Base-by-base conservation (phyloP, 495 filamentous ascomycete genomes). In the Neurospora sp. region DNA sequence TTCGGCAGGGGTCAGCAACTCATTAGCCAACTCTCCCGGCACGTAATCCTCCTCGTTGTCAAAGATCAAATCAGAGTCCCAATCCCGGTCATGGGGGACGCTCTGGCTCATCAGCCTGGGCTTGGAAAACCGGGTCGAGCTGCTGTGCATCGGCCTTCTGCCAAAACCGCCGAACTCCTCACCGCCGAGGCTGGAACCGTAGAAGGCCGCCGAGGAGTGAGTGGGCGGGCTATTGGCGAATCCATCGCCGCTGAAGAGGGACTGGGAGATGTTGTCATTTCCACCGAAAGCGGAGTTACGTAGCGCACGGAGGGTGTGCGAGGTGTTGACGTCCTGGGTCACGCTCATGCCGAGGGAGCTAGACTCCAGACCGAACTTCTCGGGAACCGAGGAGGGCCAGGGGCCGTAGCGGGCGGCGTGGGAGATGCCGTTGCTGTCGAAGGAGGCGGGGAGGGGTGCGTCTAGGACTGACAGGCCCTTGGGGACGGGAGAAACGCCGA, bases 341-440 rank as follows among this genome's bases (percentile, higher is more conserved):
- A 82, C 79, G 69, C 88, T 88, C 14, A 92, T 82, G 1, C 92
- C 93, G n/a, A 88, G 85, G 0, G 95, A 93, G 20, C 94, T 93
- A 3, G 94, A 96, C 69, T 97, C 96, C 73, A 97, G 82, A 11
- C 93, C 94, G 77, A 98, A 98, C 75, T 94, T 93, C 16, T 94
- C 92, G 1, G 96, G 96, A 41, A 99, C 91, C 1, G 96, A 98
- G 9, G 95, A 92, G 14, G 95, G 95, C 76, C 96, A 93, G 0
- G 96, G 93, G 1, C 93, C 96, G 54, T 94, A 92, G 70, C 94
- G 88, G 35, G 96, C 95, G 71, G 92, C 92, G 78, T 93, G 92
- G 7, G 94, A 97, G 23, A 97, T 93, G 59, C 96, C 96, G 76
- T 98, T 94, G 78, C 93, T 97, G 80, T 98, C 96, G 79, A 99